Evolutionary conservation across 176 grass and related monocot species (phyloP), one percentile per base, ranked within the genome.

Genomic region (Olyra latifolia): DNA sequence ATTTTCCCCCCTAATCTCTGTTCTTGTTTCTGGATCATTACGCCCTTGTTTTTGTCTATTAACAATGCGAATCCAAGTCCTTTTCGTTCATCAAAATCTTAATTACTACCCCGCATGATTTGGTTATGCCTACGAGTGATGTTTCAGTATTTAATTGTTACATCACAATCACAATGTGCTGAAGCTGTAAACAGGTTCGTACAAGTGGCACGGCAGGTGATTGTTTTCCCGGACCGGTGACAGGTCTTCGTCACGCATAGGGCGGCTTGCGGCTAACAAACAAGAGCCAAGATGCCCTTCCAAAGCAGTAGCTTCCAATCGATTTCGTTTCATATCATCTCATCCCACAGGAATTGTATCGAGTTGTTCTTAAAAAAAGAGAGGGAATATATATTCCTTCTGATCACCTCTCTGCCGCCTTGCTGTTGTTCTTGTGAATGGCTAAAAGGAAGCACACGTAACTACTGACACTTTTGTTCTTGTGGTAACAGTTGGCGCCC

Each of bases 201-300:
- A 55, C 66, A 35, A 64, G 25, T 56, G 70, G 78, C 77, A 27
- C 27, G 10, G 0, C 7, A 39, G 20, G 4, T 47, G 14, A 12
- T 72, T 55, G 55, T 71, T 70, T 80, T 74, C 25, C 15, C 11
- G 38, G 24, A 23, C 74, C 28, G 59, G 67, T 88, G 80, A 44
- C 29, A 30, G 49, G 86, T 88, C 74, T 1, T 48, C 59, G 2
- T 83, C 67, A 42, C 2, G 3, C 2, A 20, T 24, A 45, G 10
- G 62, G 74, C 60, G 65, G 66, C 10, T 74, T 27, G 62, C 83
- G 77, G 3, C 50, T 17, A 19, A 62, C 46, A 43, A 28, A 69
- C 23, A 19, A 29, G 55, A 69, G 62, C 62, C 23, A 13, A 29
- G 55, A 61, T 52, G 56, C 45, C 45, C 32, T 41, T 54, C 38